These are phyloP conservation scores for Tubosaeta sp. DNA, from an alignment of 768 basidiomycete genomes.

Conservation along the genomic window DNA sequence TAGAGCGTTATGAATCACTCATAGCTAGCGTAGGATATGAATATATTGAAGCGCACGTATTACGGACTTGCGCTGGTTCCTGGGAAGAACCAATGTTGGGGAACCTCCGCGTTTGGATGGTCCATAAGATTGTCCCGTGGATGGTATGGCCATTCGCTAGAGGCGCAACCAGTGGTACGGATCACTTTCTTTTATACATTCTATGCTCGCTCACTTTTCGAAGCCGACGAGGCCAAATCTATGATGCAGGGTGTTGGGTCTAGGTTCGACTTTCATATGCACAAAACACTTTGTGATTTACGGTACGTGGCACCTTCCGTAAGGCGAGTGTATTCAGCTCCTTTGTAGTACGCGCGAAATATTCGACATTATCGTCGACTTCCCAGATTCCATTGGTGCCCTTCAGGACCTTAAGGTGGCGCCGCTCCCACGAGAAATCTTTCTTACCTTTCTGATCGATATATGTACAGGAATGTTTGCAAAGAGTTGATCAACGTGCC, in stretches of 20 bases:
- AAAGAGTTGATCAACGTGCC: constrained; percentile 74
- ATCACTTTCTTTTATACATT: constrained; percentile 6
- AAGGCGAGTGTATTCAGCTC: background rate
- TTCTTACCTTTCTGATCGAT: background rate
- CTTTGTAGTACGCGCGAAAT: constrained; percentile 68
- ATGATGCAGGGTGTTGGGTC: constrained; percentile 76
- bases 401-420: constrained; percentile 79
- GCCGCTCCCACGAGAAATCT: background rate
- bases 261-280: constrained; percentile 88
- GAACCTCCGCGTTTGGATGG: constrained; percentile 70
- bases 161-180: constrained; percentile 52
- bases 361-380: constrained; percentile 95
- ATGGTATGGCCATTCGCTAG: constrained; percentile 76
- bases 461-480: constrained; percentile 60
- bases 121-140: constrained; percentile 77
- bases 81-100: constrained; percentile 68
- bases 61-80: constrained; percentile 57
- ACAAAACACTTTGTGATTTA: constrained; percentile 85
- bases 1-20: constrained; percentile 80
- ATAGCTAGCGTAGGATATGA: constrained; percentile 83
- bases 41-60: constrained; percentile 73
- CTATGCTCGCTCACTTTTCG: constrained; percentile 2
- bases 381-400: constrained; percentile 81
- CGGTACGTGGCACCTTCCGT: constrained; percentile 45
- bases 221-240: constrained; percentile 66